phyloP scores from a whole-genome alignment of 177 flowering plant genomes.

The Vitis hybrid region DNA sequence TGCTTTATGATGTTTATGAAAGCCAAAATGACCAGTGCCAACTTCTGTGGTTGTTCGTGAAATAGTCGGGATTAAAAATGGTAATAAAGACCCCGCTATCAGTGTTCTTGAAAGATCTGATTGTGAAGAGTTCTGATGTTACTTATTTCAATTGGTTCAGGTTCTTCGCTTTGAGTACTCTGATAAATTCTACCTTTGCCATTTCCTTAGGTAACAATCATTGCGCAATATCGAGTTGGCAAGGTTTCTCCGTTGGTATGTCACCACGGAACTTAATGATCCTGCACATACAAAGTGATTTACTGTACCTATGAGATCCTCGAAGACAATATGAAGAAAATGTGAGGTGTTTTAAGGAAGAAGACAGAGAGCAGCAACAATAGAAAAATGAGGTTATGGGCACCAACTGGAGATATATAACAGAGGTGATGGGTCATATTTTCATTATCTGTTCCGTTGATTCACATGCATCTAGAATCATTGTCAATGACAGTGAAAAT shows the following conservation, averaged over 20 bases:
- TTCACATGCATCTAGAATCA: constrained; percentile 79
- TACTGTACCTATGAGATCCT: constrained; percentile 79
- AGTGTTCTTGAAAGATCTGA: constrained; percentile 99
- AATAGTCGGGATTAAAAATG: too few relatives aligned
- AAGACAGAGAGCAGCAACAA: too few relatives aligned
- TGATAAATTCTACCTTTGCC: constrained; percentile 79
- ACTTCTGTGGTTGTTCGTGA: too few relatives aligned
- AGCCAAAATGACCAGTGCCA: too few relatives aligned
- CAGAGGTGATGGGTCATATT: constrained; percentile 98
- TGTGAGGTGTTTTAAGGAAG: constrained; percentile 16
- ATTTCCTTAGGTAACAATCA: constrained; percentile 91
- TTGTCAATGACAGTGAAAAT: constrained; percentile 95
- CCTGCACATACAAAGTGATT: constrained; percentile 65
- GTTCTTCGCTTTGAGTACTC: constrained; percentile 96
- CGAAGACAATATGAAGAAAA: constrained; percentile 76
- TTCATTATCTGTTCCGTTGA: constrained; percentile 94
- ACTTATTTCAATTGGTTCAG: constrained; percentile 94
- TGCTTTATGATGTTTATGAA: too few relatives aligned
- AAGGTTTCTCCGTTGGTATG: constrained; percentile 99
- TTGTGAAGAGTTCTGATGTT: constrained; percentile 97
- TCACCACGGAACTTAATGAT: constrained; percentile 97
- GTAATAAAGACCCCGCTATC: constrained; percentile 49
- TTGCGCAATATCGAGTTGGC: constrained; percentile 87
- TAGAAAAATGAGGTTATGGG: constrained; percentile 70
- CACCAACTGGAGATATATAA: constrained; percentile 68